phyloP scores from a whole-genome alignment of 1,139 yeast genomes.

The Hemisphaericaspora xylofermentans region DNA sequence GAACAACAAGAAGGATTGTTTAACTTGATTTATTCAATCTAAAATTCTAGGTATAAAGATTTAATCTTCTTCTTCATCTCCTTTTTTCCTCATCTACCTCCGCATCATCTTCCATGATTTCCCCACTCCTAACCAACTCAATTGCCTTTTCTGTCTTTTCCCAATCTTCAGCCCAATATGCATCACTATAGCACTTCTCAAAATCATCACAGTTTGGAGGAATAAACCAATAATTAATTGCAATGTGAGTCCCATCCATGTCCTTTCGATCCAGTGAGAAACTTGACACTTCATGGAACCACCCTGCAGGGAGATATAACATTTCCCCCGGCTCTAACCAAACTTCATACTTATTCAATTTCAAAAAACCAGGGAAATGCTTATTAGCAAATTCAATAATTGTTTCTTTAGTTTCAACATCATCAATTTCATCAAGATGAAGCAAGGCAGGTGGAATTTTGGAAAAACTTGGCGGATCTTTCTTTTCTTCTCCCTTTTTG shows the following conservation, averaged over 20 bases:
- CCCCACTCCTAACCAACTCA: slow-evolving; percentile 6
- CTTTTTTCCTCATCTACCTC: background rate
- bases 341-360: slow-evolving; percentile 42
- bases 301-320: slow-evolving; percentile 71
- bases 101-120: slow-evolving; percentile 1
- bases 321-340: slow-evolving; percentile 61
- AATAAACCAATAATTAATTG: slow-evolving; percentile 71
- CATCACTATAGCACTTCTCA: slow-evolving; percentile 40
- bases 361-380: slow-evolving; percentile 49
- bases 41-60: too few relatives aligned
- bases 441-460: slow-evolving; percentile 59
- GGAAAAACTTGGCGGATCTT: slow-evolving; percentile 71
- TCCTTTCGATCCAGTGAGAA: slow-evolving; percentile 39
- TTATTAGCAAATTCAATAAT: slow-evolving; percentile 28
- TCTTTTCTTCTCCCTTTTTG: slow-evolving; percentile 9
- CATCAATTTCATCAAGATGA: slow-evolving; percentile 54
- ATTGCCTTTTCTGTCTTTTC: slow-evolving; percentile 18
- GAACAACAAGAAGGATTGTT: too few relatives aligned
- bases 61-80: background rate
- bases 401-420: slow-evolving; percentile 19
- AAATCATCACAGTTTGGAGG: slow-evolving; percentile 50
- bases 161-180: slow-evolving; percentile 54
- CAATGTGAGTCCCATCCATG: slow-evolving; percentile 47
- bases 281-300: slow-evolving; percentile 84
- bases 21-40: background rate